Conservation (phyloP, 495 filamentous ascomycete genomes). For the Podospora pseudoanserina region DNA sequence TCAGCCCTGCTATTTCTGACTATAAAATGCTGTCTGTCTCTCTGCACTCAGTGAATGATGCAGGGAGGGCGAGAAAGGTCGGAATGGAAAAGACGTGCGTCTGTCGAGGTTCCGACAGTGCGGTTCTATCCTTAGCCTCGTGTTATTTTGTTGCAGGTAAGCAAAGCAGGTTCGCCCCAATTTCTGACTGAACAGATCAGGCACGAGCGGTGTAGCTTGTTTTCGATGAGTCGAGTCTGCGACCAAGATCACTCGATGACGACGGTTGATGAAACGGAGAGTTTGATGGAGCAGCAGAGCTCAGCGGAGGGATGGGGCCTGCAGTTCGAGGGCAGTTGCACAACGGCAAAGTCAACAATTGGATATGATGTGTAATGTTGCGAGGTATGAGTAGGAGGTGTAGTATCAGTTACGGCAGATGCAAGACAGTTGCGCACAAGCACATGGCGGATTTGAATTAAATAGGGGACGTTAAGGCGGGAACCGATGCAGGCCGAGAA, state of each 20-base stretch:
- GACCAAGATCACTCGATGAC: not conserved
- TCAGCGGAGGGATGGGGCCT: not conserved
- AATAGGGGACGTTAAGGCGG: slow-evolving; percentile 12
- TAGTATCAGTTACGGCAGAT: not conserved
- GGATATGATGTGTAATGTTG: not conserved
- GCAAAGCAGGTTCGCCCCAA: slow-evolving; percentile 4
- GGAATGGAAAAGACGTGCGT: not conserved
- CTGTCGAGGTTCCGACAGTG: slow-evolving; percentile 8
- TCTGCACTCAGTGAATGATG: not conserved
- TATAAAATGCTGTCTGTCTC: not conserved
- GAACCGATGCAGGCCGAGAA: slow-evolving; percentile 19
- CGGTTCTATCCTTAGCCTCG: not conserved
- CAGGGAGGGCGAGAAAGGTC: not conserved
- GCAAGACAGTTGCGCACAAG: not conserved
- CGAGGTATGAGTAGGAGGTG: not conserved
- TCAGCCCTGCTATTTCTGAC: slow-evolving; percentile 7
- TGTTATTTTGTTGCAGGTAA: not conserved
- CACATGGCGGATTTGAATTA: slow-evolving; percentile 7
- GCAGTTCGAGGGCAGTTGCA: not conserved
- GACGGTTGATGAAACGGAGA: not conserved
- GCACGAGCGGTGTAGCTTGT: not conserved
- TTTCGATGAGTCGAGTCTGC: not conserved
- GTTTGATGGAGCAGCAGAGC: not conserved
- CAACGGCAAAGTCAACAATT: slow-evolving; percentile 1
- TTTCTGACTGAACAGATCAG: not conserved